Evolutionary conservation across 306 rosid species (phyloP), one percentile per base, ranked within the genome.

Genomic region (Gillenia trifoliata): DNA sequence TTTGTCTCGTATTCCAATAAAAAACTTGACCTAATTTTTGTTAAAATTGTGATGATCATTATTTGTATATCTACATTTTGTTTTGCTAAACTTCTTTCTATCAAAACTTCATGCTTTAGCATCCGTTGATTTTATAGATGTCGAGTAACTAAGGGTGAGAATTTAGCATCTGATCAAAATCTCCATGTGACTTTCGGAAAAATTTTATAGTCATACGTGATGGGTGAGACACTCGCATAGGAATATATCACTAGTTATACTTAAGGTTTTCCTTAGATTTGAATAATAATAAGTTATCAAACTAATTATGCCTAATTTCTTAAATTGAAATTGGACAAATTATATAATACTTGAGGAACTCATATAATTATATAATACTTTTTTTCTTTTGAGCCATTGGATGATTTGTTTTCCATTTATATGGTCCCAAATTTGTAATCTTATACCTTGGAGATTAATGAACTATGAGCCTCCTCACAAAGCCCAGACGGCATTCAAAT

Each of bases 191-290:
- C 52, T 0, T 4, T 4, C 19, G 50, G 19, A 45, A 1, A 43
- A 15, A 43, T 43, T 13, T 4, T 12, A 43, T 15, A 4, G 7
- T 45, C 3, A 45, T 0, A 5, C 20, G 0, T 47, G 8, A 47
- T 47, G 0, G 1, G 20, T 4, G 17, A 45, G 1, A 45, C 8
- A 45, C 20, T 45, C 3, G 15, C 0, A 4, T 15, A 15, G 6
- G 1, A 1, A 47, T 1, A 47, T 47, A 47, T 47, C 20, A 5
- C 41, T 3, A 1, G 1, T 36, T 36, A 36, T 11, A 2, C 41
- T 0, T 0, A 36, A 8, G 0, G 0, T 1, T 0, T 36, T 36
- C 0, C 11, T 11, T 11, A 2, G 3, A 36, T 11, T 36, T 36
- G 41, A 36, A 36, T 11, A 36, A 36, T 36, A 11, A 36, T 36